Evolutionary conservation across 345 rosid species (phyloP).

Genomic region (Ailanthus altissimus): DNA sequence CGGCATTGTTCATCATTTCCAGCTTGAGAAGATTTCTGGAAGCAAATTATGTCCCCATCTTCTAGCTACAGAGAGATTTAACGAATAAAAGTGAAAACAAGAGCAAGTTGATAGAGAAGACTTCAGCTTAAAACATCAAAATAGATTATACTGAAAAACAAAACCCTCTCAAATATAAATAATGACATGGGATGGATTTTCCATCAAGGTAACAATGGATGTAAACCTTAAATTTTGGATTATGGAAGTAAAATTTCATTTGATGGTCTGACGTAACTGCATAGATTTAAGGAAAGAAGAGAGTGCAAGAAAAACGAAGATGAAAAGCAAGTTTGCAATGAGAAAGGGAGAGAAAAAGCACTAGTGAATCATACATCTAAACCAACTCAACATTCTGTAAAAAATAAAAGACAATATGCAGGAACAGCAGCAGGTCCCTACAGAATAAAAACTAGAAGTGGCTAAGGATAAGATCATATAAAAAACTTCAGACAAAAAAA

Average conservation of each 20-base stretch:
- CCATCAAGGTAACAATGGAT: neutral
- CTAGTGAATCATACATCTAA: neutral
- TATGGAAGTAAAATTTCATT: neutral
- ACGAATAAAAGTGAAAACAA: neutral
- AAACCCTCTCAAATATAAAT: neutral
- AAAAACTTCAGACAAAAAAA: neutral
- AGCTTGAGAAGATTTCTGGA: constrained; percentile 61
- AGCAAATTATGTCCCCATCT: constrained; percentile 93
- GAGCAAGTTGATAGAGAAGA: neutral
- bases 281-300: neutral
- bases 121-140: neutral
- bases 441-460: too few species aligned
- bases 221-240: neutral
- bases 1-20: constrained; percentile 53
- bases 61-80: constrained; percentile 56
- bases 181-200: neutral
- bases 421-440: too few species aligned
- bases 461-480: too few species aligned
- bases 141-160: neutral
- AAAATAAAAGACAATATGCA: too few species aligned
- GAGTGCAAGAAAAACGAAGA: neutral
- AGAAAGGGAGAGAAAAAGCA: neutral
- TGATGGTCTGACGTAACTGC: too few species aligned
- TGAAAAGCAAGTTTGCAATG: neutral
- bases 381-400: neutral